These are phyloP conservation scores for Tolypocladium paradoxum DNA, from an alignment of 2,329 filamentous ascomycete species.

Conservation along the genomic window DNA sequence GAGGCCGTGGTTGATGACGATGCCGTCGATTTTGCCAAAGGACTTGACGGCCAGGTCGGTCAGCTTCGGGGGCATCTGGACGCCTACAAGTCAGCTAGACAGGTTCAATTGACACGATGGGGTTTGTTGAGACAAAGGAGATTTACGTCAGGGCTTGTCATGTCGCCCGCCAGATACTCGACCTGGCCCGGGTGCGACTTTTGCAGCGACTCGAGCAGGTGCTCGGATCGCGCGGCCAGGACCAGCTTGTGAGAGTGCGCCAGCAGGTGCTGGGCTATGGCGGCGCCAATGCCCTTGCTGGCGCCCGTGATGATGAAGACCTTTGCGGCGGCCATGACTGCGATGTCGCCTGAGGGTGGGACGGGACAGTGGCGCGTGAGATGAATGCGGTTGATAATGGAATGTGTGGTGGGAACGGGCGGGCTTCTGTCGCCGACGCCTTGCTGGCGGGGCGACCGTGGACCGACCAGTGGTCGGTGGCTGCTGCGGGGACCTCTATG, in stretches of 20 bases:
- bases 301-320: slow-evolving; percentile 60
- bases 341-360: neutral
- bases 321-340: slow-evolving; percentile 2
- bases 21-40: slow-evolving; percentile 66
- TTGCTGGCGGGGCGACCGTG: neutral
- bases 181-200: slow-evolving; percentile 40
- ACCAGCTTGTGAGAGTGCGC: slow-evolving; percentile 46
- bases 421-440: neutral
- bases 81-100: neutral
- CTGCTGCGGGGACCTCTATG: neutral
- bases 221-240: slow-evolving; percentile 42
- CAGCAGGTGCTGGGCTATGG: slow-evolving; percentile 41
- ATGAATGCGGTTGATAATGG: neutral
- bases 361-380: neutral
- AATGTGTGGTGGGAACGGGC: neutral
- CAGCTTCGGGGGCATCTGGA: slow-evolving; percentile 46
- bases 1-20: slow-evolving; percentile 82
- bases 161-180: slow-evolving; percentile 44
- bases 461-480: neutral
- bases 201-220: slow-evolving; percentile 39
- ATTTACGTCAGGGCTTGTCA: slow-evolving; percentile 39
- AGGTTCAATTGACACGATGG: neutral
- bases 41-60: slow-evolving; percentile 53
- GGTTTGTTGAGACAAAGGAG: neutral
- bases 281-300: slow-evolving; percentile 51